Percentiles rank a stretch among this genome's conserved stretches.
phyloP scores from a whole-genome alignment of 306 rosid genomes.

The Heteromeles arbutifolia region DNA sequence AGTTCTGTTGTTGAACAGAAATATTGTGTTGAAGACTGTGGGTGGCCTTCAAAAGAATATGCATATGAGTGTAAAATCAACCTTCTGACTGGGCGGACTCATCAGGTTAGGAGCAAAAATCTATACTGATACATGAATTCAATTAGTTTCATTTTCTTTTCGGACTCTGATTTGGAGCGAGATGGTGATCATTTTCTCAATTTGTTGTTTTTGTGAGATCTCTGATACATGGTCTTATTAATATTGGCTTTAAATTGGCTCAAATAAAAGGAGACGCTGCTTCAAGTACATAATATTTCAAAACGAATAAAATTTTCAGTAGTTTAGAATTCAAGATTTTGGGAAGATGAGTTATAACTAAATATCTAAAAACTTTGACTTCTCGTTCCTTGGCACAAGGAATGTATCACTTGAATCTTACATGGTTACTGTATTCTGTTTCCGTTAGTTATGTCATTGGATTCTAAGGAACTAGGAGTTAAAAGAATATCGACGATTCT shows the following conservation, averaged over 20 bases:
- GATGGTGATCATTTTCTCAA: slow-evolving; percentile 1
- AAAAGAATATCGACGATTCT: too few species aligned
- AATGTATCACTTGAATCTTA: too few species aligned
- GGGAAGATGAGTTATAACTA: too few species aligned
- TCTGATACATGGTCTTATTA: not conserved
- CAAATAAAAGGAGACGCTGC: not conserved
- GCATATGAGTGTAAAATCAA: slow-evolving; percentile 88
- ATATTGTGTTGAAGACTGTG: slow-evolving; percentile 60
- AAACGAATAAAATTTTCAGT: too few species aligned
- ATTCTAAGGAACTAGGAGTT: too few species aligned
- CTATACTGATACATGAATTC: not conserved
- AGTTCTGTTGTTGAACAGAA: slow-evolving; percentile 38
- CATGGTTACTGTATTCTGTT: too few species aligned
- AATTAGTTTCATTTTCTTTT: not conserved
- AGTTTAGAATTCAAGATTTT: not conserved
- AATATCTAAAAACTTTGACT: too few species aligned
- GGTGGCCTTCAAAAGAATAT: slow-evolving; percentile 68
- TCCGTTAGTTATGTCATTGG: too few species aligned
- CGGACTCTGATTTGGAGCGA: slow-evolving; percentile 6
- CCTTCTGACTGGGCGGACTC: slow-evolving; percentile 91
- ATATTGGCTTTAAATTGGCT: not conserved
- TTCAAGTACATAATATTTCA: too few species aligned
- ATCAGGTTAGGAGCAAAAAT: slow-evolving; percentile 53
- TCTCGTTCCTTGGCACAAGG: too few species aligned
- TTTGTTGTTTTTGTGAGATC: slow-evolving; percentile 7